Evolutionary conservation across 225 moss, liverwort and hornwort species (phyloP), one percentile per base, ranked within the genome.

Genomic region (Bryum argenteum): DNA sequence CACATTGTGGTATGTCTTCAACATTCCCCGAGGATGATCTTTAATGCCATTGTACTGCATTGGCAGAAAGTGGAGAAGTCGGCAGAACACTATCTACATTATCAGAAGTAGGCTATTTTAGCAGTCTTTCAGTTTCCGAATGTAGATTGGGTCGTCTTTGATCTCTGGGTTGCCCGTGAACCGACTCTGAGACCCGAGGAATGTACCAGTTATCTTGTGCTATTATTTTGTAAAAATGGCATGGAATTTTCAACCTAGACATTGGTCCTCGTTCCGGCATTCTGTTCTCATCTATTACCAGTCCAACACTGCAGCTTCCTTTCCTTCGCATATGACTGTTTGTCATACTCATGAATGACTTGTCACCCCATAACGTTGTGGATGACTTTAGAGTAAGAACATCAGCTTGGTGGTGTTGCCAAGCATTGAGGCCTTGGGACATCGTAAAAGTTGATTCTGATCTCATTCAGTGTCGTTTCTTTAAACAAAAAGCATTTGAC

Each of bases 181-280:
- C 22, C 2, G 71, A 71, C 71, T 71, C 19, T 38, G 48, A 65
- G 58, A 33, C 65, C 18, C 58, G 63, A 44, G 58, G 42, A 71
- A 71, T 71, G 65, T 41, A 58, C 41, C 43, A 55, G 21, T 43
- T 63, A 20, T 71, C 26, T 58, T 65, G 41, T 77, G 65, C 65
- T 77, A 50, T 20, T 57, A 18, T 71, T 71, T 71, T 71, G 71
- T 65, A 65, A 57, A 65, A 24, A 16, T 71, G 50, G 65, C 77
- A 9, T 14, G 33, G 33, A 9, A 33, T 19, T 42, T 65, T 44
- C n/a, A 6, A 4, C 19, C 8, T 40, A 24, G 41, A 45, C 26
- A 22, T 58, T 0, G 16, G 54, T 51, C 54, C 47, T 40, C 42
- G 19, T 24, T 48, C 37, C 14, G 17, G 24, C 48, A 16, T 12